A percentile compares a stretch with the other conserved stretches of the same genome.
phyloP scores from a whole-genome alignment of 352 stramenopile genomes.

The Phytophthora fragariae region DNA sequence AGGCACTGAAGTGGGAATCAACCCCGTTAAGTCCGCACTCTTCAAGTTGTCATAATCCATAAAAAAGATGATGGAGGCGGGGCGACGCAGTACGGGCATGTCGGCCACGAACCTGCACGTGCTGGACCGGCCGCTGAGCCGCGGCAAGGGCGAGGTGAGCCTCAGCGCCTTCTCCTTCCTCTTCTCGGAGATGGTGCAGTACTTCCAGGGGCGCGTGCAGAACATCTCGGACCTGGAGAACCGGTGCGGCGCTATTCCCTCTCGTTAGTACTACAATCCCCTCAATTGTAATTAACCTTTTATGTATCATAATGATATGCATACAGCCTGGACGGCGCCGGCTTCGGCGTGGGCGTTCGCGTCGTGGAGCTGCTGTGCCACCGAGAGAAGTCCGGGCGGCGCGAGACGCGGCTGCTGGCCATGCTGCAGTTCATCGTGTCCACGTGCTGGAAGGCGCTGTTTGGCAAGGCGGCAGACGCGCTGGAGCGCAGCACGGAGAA shows the following conservation, averaged over 20 bases:
- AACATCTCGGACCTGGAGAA: constrained; percentile 97
- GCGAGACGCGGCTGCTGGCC: constrained; percentile 85
- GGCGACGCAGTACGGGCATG: constrained; percentile 57
- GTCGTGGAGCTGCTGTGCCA: constrained; percentile 94
- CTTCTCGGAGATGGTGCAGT: constrained; percentile 98
- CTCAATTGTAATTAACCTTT: not conserved
- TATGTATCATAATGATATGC: not conserved
- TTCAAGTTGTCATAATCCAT: no score
- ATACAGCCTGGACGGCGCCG: constrained; percentile 91
- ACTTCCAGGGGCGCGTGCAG: constrained; percentile 96
- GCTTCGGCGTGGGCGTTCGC: constrained; percentile 95
- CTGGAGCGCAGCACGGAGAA: constrained; percentile 97
- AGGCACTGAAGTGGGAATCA: not conserved
- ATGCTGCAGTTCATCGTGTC: constrained; percentile 96
- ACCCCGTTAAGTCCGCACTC: not conserved
- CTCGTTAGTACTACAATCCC: not conserved
- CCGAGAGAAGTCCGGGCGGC: constrained; percentile 80
- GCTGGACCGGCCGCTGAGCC: constrained; percentile 78
- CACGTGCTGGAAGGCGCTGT: constrained; percentile 96
- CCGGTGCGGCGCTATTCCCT: constrained; percentile 42
- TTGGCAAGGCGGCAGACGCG: constrained; percentile 96
- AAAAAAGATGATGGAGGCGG: constrained; percentile 53
- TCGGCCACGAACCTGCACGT: constrained; percentile 73
- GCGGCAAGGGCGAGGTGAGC: constrained; percentile 89
- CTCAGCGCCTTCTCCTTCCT: constrained; percentile 97